Base-by-base conservation (phyloP, 2,329 filamentous ascomycete species). In the Xylariomycetidae sp. region DNA sequence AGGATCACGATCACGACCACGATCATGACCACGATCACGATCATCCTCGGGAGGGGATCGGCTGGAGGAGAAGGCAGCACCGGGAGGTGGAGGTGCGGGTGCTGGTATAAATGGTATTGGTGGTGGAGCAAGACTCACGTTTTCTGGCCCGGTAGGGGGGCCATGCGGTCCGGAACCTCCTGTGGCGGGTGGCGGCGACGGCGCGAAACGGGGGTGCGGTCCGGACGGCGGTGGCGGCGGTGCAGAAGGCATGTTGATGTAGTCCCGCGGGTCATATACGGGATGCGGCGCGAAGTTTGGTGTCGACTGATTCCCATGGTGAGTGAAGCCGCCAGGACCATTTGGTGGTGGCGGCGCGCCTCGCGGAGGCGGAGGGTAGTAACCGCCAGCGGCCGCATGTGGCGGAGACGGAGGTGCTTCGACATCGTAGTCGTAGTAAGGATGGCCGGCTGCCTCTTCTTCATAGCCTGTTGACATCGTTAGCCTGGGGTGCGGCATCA, bases 81-180 rank as follows among this genome's bases (percentile, higher is more conserved):
- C n/a, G n/a, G n/a, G n/a, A n/a, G n/a, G n/a, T n/a, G n/a, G n/a
- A n/a, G n/a, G n/a, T n/a, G n/a, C n/a, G n/a, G n/a, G n/a, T n/a
- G n/a, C n/a, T n/a, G n/a, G n/a, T n/a, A n/a, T n/a, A n/a, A n/a
- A n/a, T n/a, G n/a, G n/a, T n/a, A n/a, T n/a, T n/a, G n/a, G n/a
- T n/a, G n/a, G 39, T 40, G 47, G 44, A 44, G 39, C 35, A 43
- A 38, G 47, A 56, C 53, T 56, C 54, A 57, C 52, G 53, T 57
- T 48, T 49, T 57, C 53, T 49, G 54, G 54, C 17, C 49, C 50
- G 15, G 49, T 42, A 20, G 34, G 43, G 30, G 44, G 42, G 25
- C 43, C 43, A n/a, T n/a, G n/a, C n/a, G n/a, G 8, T 12, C 20
- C n/a, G n/a, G n/a, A n/a, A n/a, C n/a, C n/a, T n/a, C n/a, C n/a